phyloP scores from a whole-genome alignment of 2,329 filamentous ascomycete species.

The Amylocarpus encephaloides region DNA sequence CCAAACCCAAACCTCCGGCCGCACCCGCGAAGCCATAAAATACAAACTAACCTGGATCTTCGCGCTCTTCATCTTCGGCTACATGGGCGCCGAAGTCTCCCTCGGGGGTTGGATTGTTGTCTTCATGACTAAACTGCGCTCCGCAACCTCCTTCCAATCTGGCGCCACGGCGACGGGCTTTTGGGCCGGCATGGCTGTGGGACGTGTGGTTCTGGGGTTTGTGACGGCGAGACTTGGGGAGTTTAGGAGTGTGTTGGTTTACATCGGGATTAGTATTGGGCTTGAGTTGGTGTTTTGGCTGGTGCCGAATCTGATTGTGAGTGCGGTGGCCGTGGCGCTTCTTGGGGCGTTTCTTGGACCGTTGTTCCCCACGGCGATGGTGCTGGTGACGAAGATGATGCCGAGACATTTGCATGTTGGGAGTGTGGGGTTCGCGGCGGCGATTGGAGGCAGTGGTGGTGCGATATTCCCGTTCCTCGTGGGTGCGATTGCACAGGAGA shows the following conservation, averaged over 20 bases:
- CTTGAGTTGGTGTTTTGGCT: slow-evolving; percentile 76
- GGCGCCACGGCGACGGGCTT: slow-evolving; percentile 75
- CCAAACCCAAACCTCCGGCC: slow-evolving; percentile 14
- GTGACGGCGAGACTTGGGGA: slow-evolving; percentile 69
- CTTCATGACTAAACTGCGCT: slow-evolving; percentile 76
- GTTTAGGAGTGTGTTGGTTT: slow-evolving; percentile 56
- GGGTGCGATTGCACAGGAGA: slow-evolving; percentile 56
- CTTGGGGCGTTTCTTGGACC: slow-evolving; percentile 78
- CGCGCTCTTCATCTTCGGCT: slow-evolving; percentile 67
- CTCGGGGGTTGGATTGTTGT: slow-evolving; percentile 77
- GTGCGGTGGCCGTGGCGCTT: slow-evolving; percentile 62
- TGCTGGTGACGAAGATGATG: slow-evolving; percentile 67
- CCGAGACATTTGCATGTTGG: slow-evolving; percentile 68
- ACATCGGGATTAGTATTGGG: slow-evolving; percentile 56
- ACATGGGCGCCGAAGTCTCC: slow-evolving; percentile 72
- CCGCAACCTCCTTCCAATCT: slow-evolving; percentile 62
- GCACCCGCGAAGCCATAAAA: slow-evolving; percentile 32
- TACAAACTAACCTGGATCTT: slow-evolving; percentile 63
- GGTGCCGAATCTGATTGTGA: slow-evolving; percentile 68
- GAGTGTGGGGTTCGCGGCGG: slow-evolving; percentile 75
- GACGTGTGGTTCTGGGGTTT: slow-evolving; percentile 67
- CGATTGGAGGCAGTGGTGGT: slow-evolving; percentile 68
- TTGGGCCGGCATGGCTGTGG: slow-evolving; percentile 76
- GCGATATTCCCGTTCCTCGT: slow-evolving; percentile 61
- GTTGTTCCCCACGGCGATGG: slow-evolving; percentile 68